Evolutionary conservation across 805 yeast genomes (phyloP).

Genomic region (Ascoidea rubescens): DNA sequence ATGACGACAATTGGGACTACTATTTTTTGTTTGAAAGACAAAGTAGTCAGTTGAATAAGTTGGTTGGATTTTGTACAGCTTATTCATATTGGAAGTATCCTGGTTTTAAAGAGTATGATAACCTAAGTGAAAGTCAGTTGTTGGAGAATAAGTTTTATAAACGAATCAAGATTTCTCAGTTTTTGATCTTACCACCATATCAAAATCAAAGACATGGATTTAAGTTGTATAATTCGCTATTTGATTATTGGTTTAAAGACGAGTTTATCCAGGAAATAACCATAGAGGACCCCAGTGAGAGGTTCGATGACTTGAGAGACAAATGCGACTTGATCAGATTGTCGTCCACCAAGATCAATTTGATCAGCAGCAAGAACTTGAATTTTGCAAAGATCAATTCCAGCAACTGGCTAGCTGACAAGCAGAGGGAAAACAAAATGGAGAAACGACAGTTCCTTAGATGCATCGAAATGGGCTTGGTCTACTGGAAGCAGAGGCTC

Average conservation of each 20-base stretch:
- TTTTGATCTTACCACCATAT: conserved; percentile 70
- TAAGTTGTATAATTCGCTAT: conserved; percentile 41
- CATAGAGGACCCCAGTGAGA: conserved; percentile 90
- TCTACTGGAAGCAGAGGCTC: conserved; percentile 21
- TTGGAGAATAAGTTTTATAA: conserved; percentile 17
- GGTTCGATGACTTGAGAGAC: conserved; percentile 84
- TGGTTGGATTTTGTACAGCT: conserved; percentile 73
- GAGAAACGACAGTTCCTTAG: conserved; percentile 71
- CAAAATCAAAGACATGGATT: conserved; percentile 69
- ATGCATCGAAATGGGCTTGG: conserved; percentile 59
- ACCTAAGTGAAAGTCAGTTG: conserved; percentile 5
- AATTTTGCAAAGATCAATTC: conserved; percentile 12
- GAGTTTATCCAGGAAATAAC: conserved; percentile 51
- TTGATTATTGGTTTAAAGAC: conserved; percentile 41
- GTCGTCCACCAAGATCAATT: conserved; percentile 14
- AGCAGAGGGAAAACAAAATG: conserved; percentile 35
- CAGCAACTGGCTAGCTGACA: conserved; percentile 18
- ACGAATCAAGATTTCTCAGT: conserved; percentile 79
- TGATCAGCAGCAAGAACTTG: conserved; percentile 14
- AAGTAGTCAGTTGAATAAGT: conserved; percentile 17
- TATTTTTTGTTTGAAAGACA: conserved; percentile 32
- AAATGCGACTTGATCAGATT: conserved; percentile 55
- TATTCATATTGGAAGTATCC: conserved; percentile 75
- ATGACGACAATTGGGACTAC: conserved; percentile 71
- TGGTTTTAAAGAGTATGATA: conserved; percentile 37